phyloP scores from a whole-genome alignment of 1,284 basidiomycete genomes.

The Prillingera fragicola region DNA sequence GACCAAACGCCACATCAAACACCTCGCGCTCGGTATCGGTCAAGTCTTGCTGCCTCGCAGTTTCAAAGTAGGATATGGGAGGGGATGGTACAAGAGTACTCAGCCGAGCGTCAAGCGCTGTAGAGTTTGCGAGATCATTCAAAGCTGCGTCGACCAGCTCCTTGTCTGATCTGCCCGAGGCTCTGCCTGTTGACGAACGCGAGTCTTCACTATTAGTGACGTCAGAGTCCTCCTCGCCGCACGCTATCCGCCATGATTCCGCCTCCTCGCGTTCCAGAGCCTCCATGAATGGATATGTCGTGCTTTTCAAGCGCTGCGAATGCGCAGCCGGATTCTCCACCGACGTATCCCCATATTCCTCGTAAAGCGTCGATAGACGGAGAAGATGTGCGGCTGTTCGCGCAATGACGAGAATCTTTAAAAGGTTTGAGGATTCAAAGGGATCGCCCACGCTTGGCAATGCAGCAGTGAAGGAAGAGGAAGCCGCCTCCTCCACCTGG shows the following conservation, averaged over 20 bases:
- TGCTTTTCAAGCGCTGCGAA: constrained; percentile 8
- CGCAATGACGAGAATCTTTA: not conserved
- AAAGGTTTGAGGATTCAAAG: constrained; percentile 15
- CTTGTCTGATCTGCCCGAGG: not conserved
- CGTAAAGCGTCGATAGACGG: not conserved
- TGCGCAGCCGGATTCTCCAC: constrained; percentile 14
- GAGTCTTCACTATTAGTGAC: too few relatives aligned
- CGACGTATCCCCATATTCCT: constrained; percentile 9
- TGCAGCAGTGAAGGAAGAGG: too few relatives aligned
- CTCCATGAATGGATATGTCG: not conserved
- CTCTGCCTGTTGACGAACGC: too few relatives aligned
- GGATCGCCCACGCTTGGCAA: constrained; percentile 12
- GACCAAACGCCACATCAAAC: constrained; percentile 14
- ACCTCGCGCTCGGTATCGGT: constrained; percentile 34
- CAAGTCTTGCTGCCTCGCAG: constrained; percentile 30
- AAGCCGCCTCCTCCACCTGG: too few relatives aligned
- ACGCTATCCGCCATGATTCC: too few relatives aligned
- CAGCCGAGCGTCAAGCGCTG: constrained; percentile 30
- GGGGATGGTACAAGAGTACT: constrained; percentile 23
- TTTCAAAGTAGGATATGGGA: constrained; percentile 28
- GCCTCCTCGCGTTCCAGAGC: not conserved
- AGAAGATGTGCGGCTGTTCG: constrained; percentile 1
- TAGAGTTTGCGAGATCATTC: too few relatives aligned
- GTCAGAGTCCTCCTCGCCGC: too few relatives aligned
- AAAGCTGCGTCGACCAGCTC: too few relatives aligned